phyloP scores from a whole-genome alignment of 2,329 filamentous ascomycete species.

The Fusarium sp. region DNA sequence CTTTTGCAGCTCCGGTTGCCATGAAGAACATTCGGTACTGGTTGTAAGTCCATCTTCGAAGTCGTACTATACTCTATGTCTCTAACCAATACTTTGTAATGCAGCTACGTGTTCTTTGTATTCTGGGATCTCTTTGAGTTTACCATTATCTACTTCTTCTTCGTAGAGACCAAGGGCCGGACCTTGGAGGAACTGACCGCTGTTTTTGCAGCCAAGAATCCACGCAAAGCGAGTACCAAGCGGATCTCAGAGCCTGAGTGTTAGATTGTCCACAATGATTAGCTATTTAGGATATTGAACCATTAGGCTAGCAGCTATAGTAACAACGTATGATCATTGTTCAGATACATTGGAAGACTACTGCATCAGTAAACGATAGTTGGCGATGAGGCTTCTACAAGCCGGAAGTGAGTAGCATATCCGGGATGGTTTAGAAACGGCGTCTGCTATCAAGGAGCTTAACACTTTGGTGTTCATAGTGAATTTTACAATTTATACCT shows the following conservation, averaged over 20 bases:
- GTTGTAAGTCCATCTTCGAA: not conserved
- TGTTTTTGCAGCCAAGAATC: not conserved
- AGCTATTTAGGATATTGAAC: rapidly evolving
- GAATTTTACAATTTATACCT: rapidly evolving
- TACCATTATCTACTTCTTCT: not conserved
- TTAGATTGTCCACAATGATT: rapidly evolving
- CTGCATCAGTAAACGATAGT: too few relatives aligned
- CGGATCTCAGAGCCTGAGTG: not conserved
- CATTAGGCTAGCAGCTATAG: not conserved
- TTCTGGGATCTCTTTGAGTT: not conserved
- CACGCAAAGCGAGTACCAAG: not conserved
- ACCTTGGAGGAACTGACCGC: not conserved
- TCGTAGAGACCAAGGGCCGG: not conserved
- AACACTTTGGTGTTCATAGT: rapidly evolving
- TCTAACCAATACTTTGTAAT: rapidly evolving
- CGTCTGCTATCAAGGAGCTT: too few relatives aligned
- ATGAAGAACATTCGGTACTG: not conserved
- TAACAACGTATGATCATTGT: too few relatives aligned
- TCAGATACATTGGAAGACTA: too few relatives aligned
- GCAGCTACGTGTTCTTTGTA: not conserved
- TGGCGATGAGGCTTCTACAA: too few relatives aligned
- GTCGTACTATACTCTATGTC: rapidly evolving
- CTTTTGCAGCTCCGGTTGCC: not conserved
- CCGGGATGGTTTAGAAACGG: rapidly evolving
- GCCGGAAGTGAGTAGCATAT: too few relatives aligned